phyloP scores from a whole-genome alignment of 192 early-diverging fungal species.

The Paraglomus brasilianum region DNA sequence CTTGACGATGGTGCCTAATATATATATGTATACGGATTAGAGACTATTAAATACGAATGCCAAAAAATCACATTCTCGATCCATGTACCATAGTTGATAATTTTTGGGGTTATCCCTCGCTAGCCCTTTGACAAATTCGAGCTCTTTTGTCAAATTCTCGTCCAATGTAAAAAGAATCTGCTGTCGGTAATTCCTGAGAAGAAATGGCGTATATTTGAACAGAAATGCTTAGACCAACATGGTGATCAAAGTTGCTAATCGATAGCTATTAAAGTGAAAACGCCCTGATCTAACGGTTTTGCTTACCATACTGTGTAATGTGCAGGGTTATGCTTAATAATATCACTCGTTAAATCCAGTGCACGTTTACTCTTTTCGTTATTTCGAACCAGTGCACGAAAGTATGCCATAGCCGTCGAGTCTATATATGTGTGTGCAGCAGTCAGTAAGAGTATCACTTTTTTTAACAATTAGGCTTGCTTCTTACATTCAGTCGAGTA shows the following conservation, averaged over 20 bases:
- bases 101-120: slow-evolving; percentile 81
- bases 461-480: neutral
- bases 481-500: slow-evolving; percentile 73
- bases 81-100: slow-evolving; percentile 88
- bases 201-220: neutral
- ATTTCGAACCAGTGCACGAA: slow-evolving; percentile 72
- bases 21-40: neutral
- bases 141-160: slow-evolving; percentile 65
- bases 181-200: slow-evolving; percentile 77
- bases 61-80: neutral
- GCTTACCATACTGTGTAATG: slow-evolving; percentile 94
- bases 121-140: slow-evolving; percentile 74
- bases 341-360: slow-evolving; percentile 73
- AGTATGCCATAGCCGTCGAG: slow-evolving; percentile 78
- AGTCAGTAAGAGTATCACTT: neutral
- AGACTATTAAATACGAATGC: neutral
- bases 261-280: neutral
- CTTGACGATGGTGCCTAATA: slow-evolving; percentile 78
- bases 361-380: slow-evolving; percentile 80
- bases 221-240: neutral
- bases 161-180: slow-evolving; percentile 69
- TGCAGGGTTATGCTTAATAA: slow-evolving; percentile 83
- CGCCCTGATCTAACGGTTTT: neutral
- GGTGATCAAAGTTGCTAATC: neutral
- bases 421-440: slow-evolving; percentile 41